Evolutionary conservation across 345 rosid genomes (phyloP).

Genomic region (Isatis tinctoria): DNA sequence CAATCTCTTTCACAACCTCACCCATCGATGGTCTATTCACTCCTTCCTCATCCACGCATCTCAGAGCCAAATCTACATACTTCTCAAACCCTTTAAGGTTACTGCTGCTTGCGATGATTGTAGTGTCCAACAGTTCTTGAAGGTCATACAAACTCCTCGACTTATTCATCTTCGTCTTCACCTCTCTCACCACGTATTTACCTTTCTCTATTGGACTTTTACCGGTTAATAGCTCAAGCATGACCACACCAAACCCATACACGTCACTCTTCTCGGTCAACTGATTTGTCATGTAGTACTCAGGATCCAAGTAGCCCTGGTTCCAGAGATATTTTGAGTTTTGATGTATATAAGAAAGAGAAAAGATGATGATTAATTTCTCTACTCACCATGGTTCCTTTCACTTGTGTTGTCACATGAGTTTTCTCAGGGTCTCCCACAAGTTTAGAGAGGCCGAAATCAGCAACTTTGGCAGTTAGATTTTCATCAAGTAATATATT

Average conservation of each 20-base stretch:
- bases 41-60: slow-evolving; percentile 60
- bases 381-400: slow-evolving; percentile 87
- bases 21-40: slow-evolving; percentile 67
- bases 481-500: slow-evolving; percentile 79
- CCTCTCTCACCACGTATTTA: slow-evolving; percentile 79
- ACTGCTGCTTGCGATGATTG: slow-evolving; percentile 37
- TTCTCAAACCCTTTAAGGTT: slow-evolving; percentile 54
- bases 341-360: background rate
- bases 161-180: slow-evolving; percentile 53
- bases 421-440: slow-evolving; percentile 53
- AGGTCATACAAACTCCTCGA: slow-evolving; percentile 54
- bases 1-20: slow-evolving; percentile 72
- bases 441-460: slow-evolving; percentile 88
- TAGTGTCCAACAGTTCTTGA: slow-evolving; percentile 59
- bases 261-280: slow-evolving; percentile 94
- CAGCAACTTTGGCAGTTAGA: slow-evolving; percentile 81
- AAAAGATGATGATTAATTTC: background rate
- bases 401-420: slow-evolving; percentile 89
- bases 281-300: slow-evolving; percentile 90
- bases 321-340: background rate
- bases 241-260: slow-evolving; percentile 81
- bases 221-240: slow-evolving; percentile 72
- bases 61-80: slow-evolving; percentile 61
- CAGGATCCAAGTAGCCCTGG: slow-evolving; percentile 92
- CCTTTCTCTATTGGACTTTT: slow-evolving; percentile 77